phyloP scores from a whole-genome alignment of 2,329 filamentous ascomycete genomes.

The Fonsecaea nubica region DNA sequence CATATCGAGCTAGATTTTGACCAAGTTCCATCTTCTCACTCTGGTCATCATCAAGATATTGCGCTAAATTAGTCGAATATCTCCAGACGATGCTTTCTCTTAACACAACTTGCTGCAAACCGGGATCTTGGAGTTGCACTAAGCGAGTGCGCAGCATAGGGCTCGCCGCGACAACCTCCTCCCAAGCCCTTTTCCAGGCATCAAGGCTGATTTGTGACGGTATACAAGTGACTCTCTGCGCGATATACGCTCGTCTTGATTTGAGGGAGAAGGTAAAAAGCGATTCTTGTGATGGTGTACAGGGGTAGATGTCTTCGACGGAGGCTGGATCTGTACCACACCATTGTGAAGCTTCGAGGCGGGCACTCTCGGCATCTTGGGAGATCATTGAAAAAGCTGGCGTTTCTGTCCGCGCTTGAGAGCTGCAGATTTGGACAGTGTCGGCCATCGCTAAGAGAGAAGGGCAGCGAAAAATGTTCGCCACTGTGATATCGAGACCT shows the following conservation, averaged over 20 bases:
- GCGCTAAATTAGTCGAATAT: slow-evolving; percentile 41
- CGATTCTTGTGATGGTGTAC: slow-evolving; percentile 54
- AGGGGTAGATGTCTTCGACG: slow-evolving; percentile 52
- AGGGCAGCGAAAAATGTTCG: slow-evolving; percentile 47
- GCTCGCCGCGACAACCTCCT: slow-evolving; percentile 51
- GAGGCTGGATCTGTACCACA: slow-evolving; percentile 44
- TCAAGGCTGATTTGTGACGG: slow-evolving; percentile 48
- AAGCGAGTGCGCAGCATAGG: slow-evolving; percentile 59
- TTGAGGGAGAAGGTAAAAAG: slow-evolving; percentile 55
- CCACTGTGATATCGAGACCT: slow-evolving; percentile 38
- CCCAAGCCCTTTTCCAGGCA: slow-evolving; percentile 56
- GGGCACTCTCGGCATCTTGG: slow-evolving; percentile 45
- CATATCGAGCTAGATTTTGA: slow-evolving; percentile 46
- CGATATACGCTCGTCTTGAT: slow-evolving; percentile 53
- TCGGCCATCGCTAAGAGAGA: slow-evolving; percentile 53
- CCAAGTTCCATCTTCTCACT: slow-evolving; percentile 47
- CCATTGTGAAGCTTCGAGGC: slow-evolving; percentile 47
- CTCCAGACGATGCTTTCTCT: slow-evolving; percentile 48
- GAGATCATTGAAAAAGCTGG: slow-evolving; percentile 41
- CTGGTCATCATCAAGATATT: slow-evolving; percentile 40
- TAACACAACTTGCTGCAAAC: slow-evolving; percentile 52
- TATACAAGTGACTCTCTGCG: slow-evolving; percentile 53
- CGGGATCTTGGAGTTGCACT: slow-evolving; percentile 47
- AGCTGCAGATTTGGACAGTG: slow-evolving; percentile 47
- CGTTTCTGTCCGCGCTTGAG: slow-evolving; percentile 31